Conservation (phyloP, 345 rosid genomes). For the Viola odorata region DNA sequence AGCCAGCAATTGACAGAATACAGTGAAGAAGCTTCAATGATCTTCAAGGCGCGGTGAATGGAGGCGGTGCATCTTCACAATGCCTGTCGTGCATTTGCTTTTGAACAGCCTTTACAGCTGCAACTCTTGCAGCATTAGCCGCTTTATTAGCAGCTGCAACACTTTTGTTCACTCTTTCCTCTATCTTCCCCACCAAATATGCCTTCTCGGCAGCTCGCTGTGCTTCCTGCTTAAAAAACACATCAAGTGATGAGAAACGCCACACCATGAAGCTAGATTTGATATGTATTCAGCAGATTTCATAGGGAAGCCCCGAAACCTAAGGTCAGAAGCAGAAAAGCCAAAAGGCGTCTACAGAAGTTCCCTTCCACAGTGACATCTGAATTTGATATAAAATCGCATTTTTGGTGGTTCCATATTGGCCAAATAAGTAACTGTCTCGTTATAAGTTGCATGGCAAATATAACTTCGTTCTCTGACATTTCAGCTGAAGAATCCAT, state of each 20-base stretch:
- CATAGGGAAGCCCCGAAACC: conserved; percentile 4
- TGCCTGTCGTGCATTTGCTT: conserved; percentile 38
- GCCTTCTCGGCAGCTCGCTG: conserved; percentile 59
- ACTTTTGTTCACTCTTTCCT: conserved; percentile 64
- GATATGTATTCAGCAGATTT: not conserved
- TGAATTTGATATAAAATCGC: no score
- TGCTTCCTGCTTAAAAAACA: conserved; percentile 55
- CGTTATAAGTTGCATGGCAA: not conserved
- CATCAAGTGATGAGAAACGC: no score
- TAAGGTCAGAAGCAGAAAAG: no score
- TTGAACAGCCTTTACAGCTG: conserved; percentile 73
- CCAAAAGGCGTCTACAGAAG: no score
- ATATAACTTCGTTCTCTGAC: not conserved
- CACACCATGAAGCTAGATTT: not conserved
- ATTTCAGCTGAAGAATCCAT: not conserved
- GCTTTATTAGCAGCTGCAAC: conserved; percentile 66
- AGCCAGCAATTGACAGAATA: no score
- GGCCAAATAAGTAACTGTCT: no score
- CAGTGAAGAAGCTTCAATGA: no score
- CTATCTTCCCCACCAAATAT: conserved; percentile 40
- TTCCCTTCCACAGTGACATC: no score
- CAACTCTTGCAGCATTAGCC: conserved; percentile 84
- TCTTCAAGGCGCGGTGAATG: conserved; percentile 5
- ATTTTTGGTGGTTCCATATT: no score
- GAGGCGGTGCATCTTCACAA: conserved; percentile 17